Evolutionary conservation across 2,329 filamentous ascomycete genomes (phyloP).

Genomic region (Moelleriella libera): DNA sequence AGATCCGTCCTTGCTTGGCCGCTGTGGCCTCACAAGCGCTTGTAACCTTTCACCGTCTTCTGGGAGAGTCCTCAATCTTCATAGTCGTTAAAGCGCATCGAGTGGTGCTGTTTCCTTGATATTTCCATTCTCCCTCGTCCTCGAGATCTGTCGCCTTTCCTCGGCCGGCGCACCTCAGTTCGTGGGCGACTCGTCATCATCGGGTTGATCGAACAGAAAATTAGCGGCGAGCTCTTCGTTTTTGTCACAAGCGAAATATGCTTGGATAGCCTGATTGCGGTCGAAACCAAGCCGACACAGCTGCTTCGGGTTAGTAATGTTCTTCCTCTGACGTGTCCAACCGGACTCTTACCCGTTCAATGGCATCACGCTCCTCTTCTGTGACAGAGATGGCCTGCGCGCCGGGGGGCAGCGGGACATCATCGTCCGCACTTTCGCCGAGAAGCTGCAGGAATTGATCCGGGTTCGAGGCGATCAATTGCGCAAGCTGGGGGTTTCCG

Average conservation of each 20-base stretch:
- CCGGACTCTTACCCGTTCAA: conserved; percentile 58
- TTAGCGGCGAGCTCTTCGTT: conserved; percentile 98
- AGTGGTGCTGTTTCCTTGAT: neutral
- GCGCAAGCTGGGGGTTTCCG: conserved; percentile 86
- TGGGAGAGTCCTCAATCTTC: too few relatives aligned
- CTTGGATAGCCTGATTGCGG: conserved; percentile 86
- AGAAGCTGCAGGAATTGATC: conserved; percentile 87
- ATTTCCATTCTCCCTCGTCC: neutral
- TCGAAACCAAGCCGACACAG: conserved; percentile 88
- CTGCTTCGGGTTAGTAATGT: conserved; percentile 25
- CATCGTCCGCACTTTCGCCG: conserved; percentile 75
- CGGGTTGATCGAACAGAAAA: conserved; percentile 93
- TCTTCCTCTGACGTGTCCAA: neutral
- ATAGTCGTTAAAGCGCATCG: too few relatives aligned
- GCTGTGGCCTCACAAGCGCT: too few relatives aligned
- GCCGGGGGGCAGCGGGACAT: conserved; percentile 73
- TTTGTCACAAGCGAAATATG: conserved; percentile 98
- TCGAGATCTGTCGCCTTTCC: too few relatives aligned
- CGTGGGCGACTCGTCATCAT: conserved; percentile 53
- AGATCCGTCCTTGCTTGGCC: too few relatives aligned
- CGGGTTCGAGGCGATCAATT: conserved; percentile 81
- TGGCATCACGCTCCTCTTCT: conserved; percentile 91
- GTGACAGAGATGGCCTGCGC: conserved; percentile 84
- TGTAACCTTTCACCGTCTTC: too few relatives aligned
- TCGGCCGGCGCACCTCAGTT: conserved; percentile 14